Percentiles rank a stretch among this genome's conserved stretches.
phyloP scores from a whole-genome alignment of 148 eudicot species.

The Hydrangea macrophylla region DNA sequence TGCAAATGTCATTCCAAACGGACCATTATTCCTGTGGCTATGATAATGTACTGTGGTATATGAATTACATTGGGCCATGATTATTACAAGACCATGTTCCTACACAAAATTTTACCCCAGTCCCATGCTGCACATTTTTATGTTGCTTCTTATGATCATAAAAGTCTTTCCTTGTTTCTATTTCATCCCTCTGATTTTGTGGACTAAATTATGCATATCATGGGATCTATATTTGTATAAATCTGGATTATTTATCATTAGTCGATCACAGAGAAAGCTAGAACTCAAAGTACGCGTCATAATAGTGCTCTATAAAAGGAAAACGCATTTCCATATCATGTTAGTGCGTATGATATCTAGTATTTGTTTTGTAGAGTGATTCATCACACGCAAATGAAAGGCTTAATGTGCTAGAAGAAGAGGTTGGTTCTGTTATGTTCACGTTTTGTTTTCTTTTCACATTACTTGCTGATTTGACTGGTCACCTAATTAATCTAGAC shows the following conservation, averaged over 20 bases:
- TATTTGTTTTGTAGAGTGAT: slow-evolving; percentile 33
- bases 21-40: too few relatives aligned
- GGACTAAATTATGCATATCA: background rate
- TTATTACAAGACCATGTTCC: background rate
- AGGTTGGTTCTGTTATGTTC: slow-evolving; percentile 40
- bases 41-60: too few relatives aligned
- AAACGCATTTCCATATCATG: background rate
- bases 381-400: slow-evolving; percentile 32
- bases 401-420: slow-evolving; percentile 51
- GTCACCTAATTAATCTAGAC: slow-evolving; percentile 11
- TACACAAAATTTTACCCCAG: background rate
- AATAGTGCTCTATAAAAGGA: background rate
- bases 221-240: background rate
- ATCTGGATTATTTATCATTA: background rate
- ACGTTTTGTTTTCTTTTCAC: slow-evolving; percentile 5
- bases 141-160: too few relatives aligned
- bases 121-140: background rate
- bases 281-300: background rate
- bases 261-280: slow-evolving; percentile 1
- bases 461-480: slow-evolving; percentile 19
- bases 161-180: background rate
- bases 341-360: background rate
- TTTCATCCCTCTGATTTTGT: background rate
- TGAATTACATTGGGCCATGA: too few relatives aligned
- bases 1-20: too few relatives aligned